Percentiles rank a stretch among this genome's conserved stretches.
Conservation (phyloP, 257 asterid genomes). For the Leonotis leonurus region DNA sequence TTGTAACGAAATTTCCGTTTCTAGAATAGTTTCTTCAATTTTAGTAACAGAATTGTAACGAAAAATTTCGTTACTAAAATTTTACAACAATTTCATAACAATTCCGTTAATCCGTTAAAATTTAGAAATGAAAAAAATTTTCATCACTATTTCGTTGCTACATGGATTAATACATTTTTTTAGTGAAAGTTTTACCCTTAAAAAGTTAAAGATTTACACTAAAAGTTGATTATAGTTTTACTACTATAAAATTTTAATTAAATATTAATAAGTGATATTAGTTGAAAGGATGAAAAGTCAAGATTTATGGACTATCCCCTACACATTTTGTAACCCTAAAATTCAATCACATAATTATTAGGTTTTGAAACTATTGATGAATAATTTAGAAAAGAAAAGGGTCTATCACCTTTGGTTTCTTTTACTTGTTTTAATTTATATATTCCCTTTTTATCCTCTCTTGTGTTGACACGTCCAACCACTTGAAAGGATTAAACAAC, state of each 20-base stretch:
- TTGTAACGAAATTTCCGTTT: too few species aligned
- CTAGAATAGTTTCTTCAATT: too few species aligned
- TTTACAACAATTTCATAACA: too few species aligned
- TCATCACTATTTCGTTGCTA: too few species aligned
- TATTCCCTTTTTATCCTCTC: background rate
- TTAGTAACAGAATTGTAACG: too few species aligned
- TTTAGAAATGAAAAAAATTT: too few species aligned
- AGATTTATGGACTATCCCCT: background rate
- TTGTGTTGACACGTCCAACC: background rate
- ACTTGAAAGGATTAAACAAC: too few species aligned
- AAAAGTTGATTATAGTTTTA: background rate
- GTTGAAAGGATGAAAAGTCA: background rate
- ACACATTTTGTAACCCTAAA: background rate
- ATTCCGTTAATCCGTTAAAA: too few species aligned
- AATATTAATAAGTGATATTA: background rate
- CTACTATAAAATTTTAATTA: background rate
- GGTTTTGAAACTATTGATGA: background rate
- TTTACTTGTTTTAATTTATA: background rate
- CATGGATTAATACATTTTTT: too few species aligned
- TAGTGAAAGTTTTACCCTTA: too few species aligned
- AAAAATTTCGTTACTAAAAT: too few species aligned
- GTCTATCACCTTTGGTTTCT: background rate
- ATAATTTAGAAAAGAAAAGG: background rate
- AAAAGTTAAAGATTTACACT: too few species aligned
- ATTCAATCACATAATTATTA: conserved; percentile 5